These are phyloP conservation scores for Cyclotella baltica DNA, from an alignment of 108 stramenopile genomes.

Conservation along the genomic window DNA sequence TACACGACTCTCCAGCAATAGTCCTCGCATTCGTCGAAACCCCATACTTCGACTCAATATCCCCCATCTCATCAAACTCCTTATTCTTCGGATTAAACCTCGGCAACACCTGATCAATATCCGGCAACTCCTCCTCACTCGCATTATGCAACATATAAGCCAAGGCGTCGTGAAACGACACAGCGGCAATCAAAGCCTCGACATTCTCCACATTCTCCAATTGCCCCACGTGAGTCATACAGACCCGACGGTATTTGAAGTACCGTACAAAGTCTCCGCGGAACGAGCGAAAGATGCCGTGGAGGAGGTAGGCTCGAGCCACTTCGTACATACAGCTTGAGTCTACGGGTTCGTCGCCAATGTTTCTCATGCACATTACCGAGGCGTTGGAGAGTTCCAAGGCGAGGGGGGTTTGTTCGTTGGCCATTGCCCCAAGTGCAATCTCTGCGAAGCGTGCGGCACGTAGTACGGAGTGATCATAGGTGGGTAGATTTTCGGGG, in stretches of 20 bases:
- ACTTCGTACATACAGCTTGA: slow-evolving; percentile 74
- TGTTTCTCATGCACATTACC: slow-evolving; percentile 81
- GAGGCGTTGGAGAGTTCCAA: slow-evolving; percentile 87
- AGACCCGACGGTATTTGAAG: slow-evolving; percentile 91
- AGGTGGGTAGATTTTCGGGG: slow-evolving; percentile 63
- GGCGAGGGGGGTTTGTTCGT: slow-evolving; percentile 73
- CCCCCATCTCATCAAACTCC: neutral
- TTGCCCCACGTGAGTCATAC: slow-evolving; percentile 75
- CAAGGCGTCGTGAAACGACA: slow-evolving; percentile 85
- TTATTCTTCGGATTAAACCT: slow-evolving; percentile 30
- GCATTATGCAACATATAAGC: slow-evolving; percentile 91
- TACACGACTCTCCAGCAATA: slow-evolving; percentile 73
- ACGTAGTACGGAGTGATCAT: slow-evolving; percentile 70
- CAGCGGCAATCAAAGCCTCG: slow-evolving; percentile 73
- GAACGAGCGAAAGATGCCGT: slow-evolving; percentile 82
- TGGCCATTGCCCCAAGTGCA: slow-evolving; percentile 82
- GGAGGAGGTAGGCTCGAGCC: slow-evolving; percentile 83
- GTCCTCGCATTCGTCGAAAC: slow-evolving; percentile 48
- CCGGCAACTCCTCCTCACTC: slow-evolving; percentile 69
- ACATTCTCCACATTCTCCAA: slow-evolving; percentile 64
- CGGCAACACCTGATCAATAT: slow-evolving; percentile 77
- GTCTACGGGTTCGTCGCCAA: slow-evolving; percentile 57
- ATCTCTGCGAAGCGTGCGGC: slow-evolving; percentile 86
- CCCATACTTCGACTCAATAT: slow-evolving; percentile 57
- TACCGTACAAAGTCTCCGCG: slow-evolving; percentile 87